Percentiles rank a stretch among this genome's conserved stretches.
Evolutionary conservation across 2,329 filamentous ascomycete species (phyloP).

Genomic region (Lecanoromycetidae sp.): DNA sequence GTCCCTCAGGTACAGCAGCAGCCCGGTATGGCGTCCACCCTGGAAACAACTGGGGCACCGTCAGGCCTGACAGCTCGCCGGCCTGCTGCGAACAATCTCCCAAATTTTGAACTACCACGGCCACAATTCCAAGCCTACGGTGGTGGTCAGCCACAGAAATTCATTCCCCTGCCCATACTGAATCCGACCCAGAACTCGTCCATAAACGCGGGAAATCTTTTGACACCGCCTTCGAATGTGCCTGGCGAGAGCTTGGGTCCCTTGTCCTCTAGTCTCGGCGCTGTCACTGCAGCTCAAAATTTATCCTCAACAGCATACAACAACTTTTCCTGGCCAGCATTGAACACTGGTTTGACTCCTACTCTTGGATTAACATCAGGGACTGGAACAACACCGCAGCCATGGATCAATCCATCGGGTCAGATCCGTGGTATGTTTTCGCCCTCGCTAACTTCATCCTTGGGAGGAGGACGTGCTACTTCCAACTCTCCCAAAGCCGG

Average conservation of each 20-base stretch:
- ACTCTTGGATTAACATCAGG: constrained; percentile 43
- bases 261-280: constrained; percentile 47
- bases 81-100: constrained; percentile 56
- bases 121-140: too few relatives aligned
- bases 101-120: constrained; percentile 56
- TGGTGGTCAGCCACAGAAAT: constrained; percentile 42
- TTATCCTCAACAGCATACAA: constrained; percentile 47
- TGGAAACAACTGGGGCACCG: constrained; percentile 48
- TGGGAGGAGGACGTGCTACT: constrained; percentile 38
- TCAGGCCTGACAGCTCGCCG: constrained; percentile 59
- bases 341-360: constrained; percentile 43
- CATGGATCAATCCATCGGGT: constrained; percentile 31
- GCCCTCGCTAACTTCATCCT: constrained; percentile 39
- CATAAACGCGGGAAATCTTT: constrained; percentile 47
- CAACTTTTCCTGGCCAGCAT: constrained; percentile 49
- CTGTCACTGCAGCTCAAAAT: constrained; percentile 45
- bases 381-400: constrained; percentile 35
- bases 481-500: constrained; percentile 48
- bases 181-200: constrained; percentile 36
- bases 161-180: constrained; percentile 25
- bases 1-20: constrained; percentile 45
- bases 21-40: constrained; percentile 49
- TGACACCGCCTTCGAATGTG: constrained; percentile 51
- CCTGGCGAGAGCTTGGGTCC: constrained; percentile 35
- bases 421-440: constrained; percentile 44